Percentiles rank a stretch among this genome's conserved stretches.
phyloP scores from a whole-genome alignment of 1,139 yeast genomes.

The Cylindricascospora bacillispora region DNA sequence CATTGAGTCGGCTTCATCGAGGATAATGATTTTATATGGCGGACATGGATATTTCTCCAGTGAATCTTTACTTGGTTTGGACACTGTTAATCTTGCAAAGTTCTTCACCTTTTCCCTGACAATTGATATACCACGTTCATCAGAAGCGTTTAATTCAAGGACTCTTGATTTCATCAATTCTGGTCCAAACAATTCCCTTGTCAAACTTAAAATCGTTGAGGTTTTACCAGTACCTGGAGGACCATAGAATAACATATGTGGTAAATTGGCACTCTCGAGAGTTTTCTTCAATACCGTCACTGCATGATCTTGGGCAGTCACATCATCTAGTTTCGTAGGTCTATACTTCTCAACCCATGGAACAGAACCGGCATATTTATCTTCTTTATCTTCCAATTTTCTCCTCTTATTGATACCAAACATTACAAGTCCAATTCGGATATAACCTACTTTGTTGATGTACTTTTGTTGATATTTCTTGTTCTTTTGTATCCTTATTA shows the following conservation, averaged over 20 bases:
- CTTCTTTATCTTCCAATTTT: slow-evolving; percentile 7
- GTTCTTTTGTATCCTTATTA: not conserved
- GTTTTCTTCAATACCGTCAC: slow-evolving; percentile 75
- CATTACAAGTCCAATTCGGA: slow-evolving; percentile 9
- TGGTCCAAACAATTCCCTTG: slow-evolving; percentile 75
- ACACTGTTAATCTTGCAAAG: slow-evolving; percentile 79
- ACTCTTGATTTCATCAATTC: slow-evolving; percentile 60
- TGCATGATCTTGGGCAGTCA: slow-evolving; percentile 86
- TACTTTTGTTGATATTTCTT: not conserved
- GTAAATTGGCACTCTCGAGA: slow-evolving; percentile 66
- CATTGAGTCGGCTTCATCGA: slow-evolving; percentile 98
- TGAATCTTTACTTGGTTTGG: slow-evolving; percentile 64
- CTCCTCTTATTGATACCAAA: slow-evolving; percentile 18
- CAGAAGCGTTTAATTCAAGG: slow-evolving; percentile 87
- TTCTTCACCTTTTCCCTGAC: slow-evolving; percentile 87
- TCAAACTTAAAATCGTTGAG: slow-evolving; percentile 79
- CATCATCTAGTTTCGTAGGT: slow-evolving; percentile 74
- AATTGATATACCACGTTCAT: slow-evolving; percentile 87
- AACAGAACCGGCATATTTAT: slow-evolving; percentile 8
- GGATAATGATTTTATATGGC: slow-evolving; percentile 69
- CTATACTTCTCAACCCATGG: slow-evolving; percentile 30
- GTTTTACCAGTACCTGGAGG: slow-evolving; percentile 98
- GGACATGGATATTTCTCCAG: slow-evolving; percentile 78
- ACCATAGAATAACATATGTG: slow-evolving; percentile 93
- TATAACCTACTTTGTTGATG: too few relatives aligned